A percentile compares a stretch with the other conserved stretches of the same genome.
Conservation (phyloP, 2,329 filamentous ascomycete genomes). For the Sphaerulina musiva region DNA sequence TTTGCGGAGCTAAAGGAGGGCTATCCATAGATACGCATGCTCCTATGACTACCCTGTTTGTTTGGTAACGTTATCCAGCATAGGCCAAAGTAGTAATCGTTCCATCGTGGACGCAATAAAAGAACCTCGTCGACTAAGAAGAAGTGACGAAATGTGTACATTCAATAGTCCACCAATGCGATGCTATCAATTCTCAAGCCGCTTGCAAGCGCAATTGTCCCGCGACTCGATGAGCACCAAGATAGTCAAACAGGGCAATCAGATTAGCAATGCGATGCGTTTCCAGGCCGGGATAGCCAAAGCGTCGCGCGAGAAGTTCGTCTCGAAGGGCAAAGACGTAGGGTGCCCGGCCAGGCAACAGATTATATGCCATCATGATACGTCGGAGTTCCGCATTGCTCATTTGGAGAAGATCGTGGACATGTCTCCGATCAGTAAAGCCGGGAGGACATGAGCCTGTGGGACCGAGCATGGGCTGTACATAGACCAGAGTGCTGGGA, state of each 20-base stretch:
- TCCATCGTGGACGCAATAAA: background rate
- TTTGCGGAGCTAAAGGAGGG: background rate
- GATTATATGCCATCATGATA: conserved; percentile 30
- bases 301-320: background rate
- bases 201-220: conserved; percentile 12
- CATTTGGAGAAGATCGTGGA: conserved; percentile 25
- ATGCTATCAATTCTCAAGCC: background rate
- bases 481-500: conserved; percentile 28
- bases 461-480: conserved; percentile 28
- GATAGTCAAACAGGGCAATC: conserved; percentile 20
- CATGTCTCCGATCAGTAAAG: conserved; percentile 26
- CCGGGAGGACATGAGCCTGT: conserved; percentile 31
- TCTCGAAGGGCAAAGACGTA: conserved; percentile 9
- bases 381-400: conserved; percentile 28
- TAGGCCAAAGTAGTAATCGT: background rate
- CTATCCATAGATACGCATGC: conserved; percentile 4
- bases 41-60: conserved; percentile 3
- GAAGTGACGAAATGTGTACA: no score
- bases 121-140: background rate
- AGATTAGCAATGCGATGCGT: conserved; percentile 12
- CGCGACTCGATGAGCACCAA: conserved; percentile 20
- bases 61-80: conserved; percentile 2
- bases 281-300: background rate
- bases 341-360: conserved; percentile 4
- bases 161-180: background rate